Conservation (phyloP, 2,329 filamentous ascomycete genomes). For the Stagonosporopsis tanaceti region DNA sequence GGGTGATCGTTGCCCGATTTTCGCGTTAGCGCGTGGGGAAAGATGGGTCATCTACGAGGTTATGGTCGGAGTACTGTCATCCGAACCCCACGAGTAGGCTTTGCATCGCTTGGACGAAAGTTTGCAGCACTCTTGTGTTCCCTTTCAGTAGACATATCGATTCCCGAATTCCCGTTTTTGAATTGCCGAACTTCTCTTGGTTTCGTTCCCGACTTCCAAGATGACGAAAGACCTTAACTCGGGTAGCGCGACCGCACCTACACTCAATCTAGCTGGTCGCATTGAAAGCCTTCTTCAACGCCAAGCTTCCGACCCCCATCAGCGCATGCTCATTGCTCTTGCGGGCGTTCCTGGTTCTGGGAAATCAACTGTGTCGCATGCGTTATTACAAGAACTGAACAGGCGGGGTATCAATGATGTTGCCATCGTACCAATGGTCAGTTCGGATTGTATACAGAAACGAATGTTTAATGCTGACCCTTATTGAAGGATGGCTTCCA, state of each 20-base stretch:
- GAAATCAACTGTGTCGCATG: conserved; percentile 37
- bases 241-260: conserved; percentile 20
- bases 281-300: conserved; percentile 28
- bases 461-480: not conserved
- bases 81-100: conserved; percentile 26
- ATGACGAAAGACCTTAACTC: conserved; percentile 23
- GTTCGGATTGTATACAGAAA: not conserved
- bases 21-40: conserved; percentile 17
- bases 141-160: conserved; percentile 2
- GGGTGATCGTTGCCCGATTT: conserved; percentile 5
- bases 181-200: not conserved
- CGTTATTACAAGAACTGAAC: conserved; percentile 32
- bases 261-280: conserved; percentile 31
- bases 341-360: conserved; percentile 40
- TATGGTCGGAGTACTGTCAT: conserved; percentile 28
- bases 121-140: not conserved
- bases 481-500: conserved; percentile 36
- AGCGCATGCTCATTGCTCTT: conserved; percentile 36
- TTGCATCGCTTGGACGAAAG: not conserved
- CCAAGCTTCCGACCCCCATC: conserved; percentile 29
- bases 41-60: conserved; percentile 10
- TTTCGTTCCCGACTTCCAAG: not conserved
- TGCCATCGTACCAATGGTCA: conserved; percentile 36
- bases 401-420: conserved; percentile 28
- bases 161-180: not conserved